Percentiles rank a stretch among this genome's conserved stretches.
Evolutionary conservation across 371 early-diverging fungal species (phyloP).

Genomic region (Mortierella sp.): DNA sequence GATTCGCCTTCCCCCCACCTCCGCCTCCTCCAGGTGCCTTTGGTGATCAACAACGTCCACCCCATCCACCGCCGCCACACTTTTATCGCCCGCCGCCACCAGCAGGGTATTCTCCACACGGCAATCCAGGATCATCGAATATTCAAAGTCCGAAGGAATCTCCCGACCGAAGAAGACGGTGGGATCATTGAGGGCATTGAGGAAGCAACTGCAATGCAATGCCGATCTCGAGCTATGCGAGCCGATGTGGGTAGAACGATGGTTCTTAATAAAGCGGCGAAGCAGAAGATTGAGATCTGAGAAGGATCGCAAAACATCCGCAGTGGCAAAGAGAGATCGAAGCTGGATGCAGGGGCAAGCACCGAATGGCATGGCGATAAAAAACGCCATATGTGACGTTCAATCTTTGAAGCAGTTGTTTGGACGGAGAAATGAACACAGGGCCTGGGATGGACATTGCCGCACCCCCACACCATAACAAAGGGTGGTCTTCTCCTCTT

Average conservation of each 20-base stretch:
- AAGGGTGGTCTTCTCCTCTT: not conserved
- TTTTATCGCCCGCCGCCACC: conserved; percentile 18
- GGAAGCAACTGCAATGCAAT: too few relatives aligned
- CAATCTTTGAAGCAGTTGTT: conserved; percentile 16
- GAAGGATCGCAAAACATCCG: not conserved
- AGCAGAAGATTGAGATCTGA: conserved; percentile 1
- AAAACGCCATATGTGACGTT: conserved; percentile 43
- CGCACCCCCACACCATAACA: not conserved
- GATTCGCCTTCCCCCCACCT: conserved; percentile 13
- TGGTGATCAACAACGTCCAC: conserved; percentile 12
- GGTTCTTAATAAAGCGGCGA: not conserved
- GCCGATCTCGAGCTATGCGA: not conserved
- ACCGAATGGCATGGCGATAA: conserved; percentile 20
- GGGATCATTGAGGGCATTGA: conserved; percentile 20
- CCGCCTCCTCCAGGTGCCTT: conserved; percentile 6
- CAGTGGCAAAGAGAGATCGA: conserved; percentile 2
- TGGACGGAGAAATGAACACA: conserved; percentile 2
- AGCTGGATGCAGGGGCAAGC: conserved; percentile 13
- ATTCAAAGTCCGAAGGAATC: not conserved
- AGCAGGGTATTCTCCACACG: conserved; percentile 10
- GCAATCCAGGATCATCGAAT: conserved; percentile 3
- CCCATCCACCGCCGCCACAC: conserved; percentile 25
- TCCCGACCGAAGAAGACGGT: conserved; percentile 28
- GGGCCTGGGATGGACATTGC: not conserved
- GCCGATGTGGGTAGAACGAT: not conserved